Base-by-base conservation (phyloP, 139 green algal species). In the Edaphochlamys debaryana region DNA sequence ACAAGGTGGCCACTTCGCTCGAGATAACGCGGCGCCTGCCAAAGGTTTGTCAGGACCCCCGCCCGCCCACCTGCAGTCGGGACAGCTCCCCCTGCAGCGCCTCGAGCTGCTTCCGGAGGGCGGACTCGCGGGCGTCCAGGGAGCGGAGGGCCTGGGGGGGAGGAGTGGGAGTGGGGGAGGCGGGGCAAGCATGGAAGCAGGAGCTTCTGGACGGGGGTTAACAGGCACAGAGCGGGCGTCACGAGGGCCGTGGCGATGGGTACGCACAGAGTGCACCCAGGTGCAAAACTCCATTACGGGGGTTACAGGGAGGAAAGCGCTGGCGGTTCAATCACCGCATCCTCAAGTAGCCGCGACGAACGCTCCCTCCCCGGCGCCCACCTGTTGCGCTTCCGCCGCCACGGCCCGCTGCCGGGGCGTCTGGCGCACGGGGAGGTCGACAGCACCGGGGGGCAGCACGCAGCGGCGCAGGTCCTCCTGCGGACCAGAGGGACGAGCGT, bases 31-130 rank as follows among this genome's bases (percentile, higher is more conserved):
- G n/a, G n/a, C n/a, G n/a, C n/a, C n/a, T n/a, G n/a, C n/a, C n/a
- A n/a, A n/a, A n/a, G n/a, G n/a, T n/a, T n/a, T n/a, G n/a, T n/a
- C n/a, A n/a, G n/a, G n/a, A n/a, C n/a, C n/a, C n/a, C n/a, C n/a
- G n/a, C n/a, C n/a, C n/a, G n/a, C n/a, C 60, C 29, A 69, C 38
- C 32, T 79, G 70, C 81, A 82, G 81, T 25, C 63, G 30, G 4
- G 58, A 22, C 63, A 87, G 82, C 58, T 79, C 73, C 20, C 9
- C n/a, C 37, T 50, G 34, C 37, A 62, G 50, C 11, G 64, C 22
- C 37, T 78, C 34, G 34, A 82, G 54, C 66, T 87, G 54, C 72
- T 48, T 29, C 34, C 36, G 48, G 15, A 87, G 64, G 23, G 42
- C 42, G 6, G 34, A 20, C 64, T 87, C 69, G 23, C 82, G 72